phyloP scores from a whole-genome alignment of 2,329 filamentous ascomycete species.

The Diaporthe capsici region DNA sequence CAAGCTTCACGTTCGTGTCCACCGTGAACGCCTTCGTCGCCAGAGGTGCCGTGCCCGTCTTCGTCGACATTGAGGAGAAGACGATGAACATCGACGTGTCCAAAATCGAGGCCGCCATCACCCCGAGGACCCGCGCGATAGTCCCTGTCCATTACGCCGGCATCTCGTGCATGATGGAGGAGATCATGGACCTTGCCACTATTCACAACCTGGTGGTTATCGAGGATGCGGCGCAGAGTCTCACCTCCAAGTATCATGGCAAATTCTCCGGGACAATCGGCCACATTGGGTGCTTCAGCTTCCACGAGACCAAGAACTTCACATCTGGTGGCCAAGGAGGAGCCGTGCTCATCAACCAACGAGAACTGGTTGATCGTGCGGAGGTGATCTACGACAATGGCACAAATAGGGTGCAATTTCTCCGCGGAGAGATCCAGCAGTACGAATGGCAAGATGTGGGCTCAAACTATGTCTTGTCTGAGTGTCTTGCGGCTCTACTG shows the following conservation, averaged over 20 bases:
- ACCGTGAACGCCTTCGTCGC: not conserved
- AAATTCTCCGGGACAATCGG: not conserved
- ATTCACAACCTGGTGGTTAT: not conserved
- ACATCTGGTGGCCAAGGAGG: not conserved
- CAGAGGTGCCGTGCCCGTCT: not conserved
- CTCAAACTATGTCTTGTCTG: not conserved
- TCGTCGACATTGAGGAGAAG: not conserved
- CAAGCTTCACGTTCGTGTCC: not conserved
- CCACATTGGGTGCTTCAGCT: not conserved
- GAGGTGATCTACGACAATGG: not conserved
- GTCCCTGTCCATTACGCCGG: not conserved
- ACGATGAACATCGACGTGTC: slow-evolving; percentile 4
- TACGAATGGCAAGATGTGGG: not conserved
- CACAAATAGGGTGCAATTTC: not conserved
- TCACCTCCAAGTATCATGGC: not conserved
- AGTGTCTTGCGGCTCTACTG: not conserved
- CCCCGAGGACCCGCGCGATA: not conserved
- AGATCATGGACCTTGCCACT: not conserved
- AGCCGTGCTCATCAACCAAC: slow-evolving; percentile 1
- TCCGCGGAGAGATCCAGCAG: not conserved
- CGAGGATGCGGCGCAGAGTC: slow-evolving; percentile 1
- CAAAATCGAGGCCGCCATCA: not conserved
- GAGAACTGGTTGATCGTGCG: not conserved
- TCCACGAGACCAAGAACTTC: slow-evolving; percentile 4
- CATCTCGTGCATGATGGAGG: not conserved